Evolutionary conservation across 352 stramenopile genomes (phyloP), one percentile per base, ranked within the genome.

Genomic region (Phytopythium delawarense): DNA sequence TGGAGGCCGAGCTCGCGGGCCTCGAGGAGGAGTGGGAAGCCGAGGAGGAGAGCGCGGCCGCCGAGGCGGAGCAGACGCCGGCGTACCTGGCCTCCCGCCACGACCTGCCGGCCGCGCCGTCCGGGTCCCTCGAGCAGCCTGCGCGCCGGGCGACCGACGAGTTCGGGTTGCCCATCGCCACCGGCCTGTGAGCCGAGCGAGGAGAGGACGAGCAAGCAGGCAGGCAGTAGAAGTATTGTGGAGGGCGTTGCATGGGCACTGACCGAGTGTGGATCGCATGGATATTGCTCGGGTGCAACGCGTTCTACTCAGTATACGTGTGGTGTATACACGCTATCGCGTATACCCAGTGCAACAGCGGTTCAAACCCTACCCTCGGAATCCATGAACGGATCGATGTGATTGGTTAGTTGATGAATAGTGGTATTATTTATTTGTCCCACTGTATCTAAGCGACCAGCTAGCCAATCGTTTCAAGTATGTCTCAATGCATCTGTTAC

Each of bases 1-100:
- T 99, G 32, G 94, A 98, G 71, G 94, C 96, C 0, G 96, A 99
- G 67, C 76, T 99, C 44, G 94, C 96, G 30, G 87, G 94, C 25
- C 71, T 99, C 20, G 94, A 96, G 61, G 96, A 99, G 63, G 96
- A 98, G 62, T 95, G 96, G 72, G 92, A 84, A 18, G 73, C 90
- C 58, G 87, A 97, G 59, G 85, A 92, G 40, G 74, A 72, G 44
- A 63, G 65, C n/a, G 48, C 70, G 2, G 70, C 65, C 1, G 65
- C 79, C 20, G 62, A 73, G 7, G 66, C 68, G 7, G 78, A 89
- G 54, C 71, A 74, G 16, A 73, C 78, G 18, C 86, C 81, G 23
- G 88, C 84, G 13, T 95, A 93, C 56, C 64, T 93, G 16, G 57
- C 81, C 21, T 63, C 80, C 52, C 71, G 79, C 21, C 81, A 89